Percentiles rank a stretch among this genome's conserved stretches.
Conservation (phyloP, 2,329 filamentous ascomycete species). For the Stylonectria norvegica region DNA sequence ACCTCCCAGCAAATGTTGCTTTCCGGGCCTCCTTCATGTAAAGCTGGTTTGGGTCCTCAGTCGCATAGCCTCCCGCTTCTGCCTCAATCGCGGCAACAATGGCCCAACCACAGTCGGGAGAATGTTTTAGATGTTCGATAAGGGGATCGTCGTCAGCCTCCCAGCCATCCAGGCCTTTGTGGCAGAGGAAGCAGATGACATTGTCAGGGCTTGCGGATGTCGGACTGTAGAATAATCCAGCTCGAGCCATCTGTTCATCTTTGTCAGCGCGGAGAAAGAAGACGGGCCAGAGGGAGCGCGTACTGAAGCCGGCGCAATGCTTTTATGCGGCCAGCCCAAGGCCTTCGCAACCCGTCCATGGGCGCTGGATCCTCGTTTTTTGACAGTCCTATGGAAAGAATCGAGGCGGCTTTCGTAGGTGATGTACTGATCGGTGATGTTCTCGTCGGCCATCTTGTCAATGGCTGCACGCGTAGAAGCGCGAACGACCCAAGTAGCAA, state of each 20-base stretch:
- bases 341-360: constrained; percentile 50
- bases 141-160: constrained; percentile 81
- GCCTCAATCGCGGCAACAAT: constrained; percentile 63
- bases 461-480: constrained; percentile 18
- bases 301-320: constrained; percentile 33
- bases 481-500: constrained; percentile 14
- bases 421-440: constrained; percentile 47
- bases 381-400: constrained; percentile 68
- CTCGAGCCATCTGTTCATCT: constrained; percentile 68
- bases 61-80: constrained; percentile 57
- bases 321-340: constrained; percentile 71
- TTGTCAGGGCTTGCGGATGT: constrained; percentile 76
- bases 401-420: constrained; percentile 74
- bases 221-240: constrained; percentile 88
- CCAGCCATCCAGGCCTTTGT: constrained; percentile 85
- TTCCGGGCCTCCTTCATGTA: constrained; percentile 73
- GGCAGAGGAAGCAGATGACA: constrained; percentile 82
- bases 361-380: constrained; percentile 67
- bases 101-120: constrained; percentile 82
- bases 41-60: constrained; percentile 70
- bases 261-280: constrained; percentile 20
- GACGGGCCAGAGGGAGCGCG: constrained; percentile 6
- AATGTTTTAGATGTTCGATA: constrained; percentile 80
- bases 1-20: constrained; percentile 77
- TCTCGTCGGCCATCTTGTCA: constrained; percentile 32